Percentiles rank a stretch among this genome's conserved stretches.
These are phyloP conservation scores for Viola pubescens DNA, from an alignment of 441 rosid species.

Conservation along the genomic window DNA sequence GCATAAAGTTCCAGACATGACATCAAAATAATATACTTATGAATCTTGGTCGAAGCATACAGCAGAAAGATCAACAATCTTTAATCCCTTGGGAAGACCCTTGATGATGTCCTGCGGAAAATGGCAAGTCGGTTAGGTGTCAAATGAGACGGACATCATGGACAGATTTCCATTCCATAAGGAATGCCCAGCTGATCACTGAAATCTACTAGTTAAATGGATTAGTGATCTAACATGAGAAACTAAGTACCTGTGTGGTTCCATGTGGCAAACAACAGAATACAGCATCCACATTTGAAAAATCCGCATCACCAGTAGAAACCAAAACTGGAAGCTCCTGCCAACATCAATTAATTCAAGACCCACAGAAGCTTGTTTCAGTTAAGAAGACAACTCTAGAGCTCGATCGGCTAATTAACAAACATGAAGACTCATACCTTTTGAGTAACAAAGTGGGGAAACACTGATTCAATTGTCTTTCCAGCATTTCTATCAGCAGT, in stretches of 20 bases:
- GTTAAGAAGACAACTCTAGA: background rate
- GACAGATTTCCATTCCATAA: background rate
- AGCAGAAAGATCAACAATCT: constrained; percentile 92
- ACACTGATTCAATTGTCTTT: constrained; percentile 74
- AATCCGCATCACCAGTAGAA: constrained; percentile 71
- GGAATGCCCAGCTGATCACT: too few relatives aligned
- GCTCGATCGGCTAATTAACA: background rate
- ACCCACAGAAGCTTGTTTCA: background rate
- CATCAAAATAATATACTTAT: background rate
- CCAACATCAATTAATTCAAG: constrained; percentile 15
- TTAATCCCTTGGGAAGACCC: constrained; percentile 55
- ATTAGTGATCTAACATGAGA: constrained; percentile 10
- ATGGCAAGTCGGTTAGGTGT: background rate
- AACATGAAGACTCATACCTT: constrained; percentile 34
- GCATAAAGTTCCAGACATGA: too few relatives aligned
- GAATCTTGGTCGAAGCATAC: constrained; percentile 31
- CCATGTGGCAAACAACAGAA: constrained; percentile 98
- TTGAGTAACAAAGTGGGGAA: constrained; percentile 68
- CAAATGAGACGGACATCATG: background rate
- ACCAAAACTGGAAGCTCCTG: constrained; percentile 77
- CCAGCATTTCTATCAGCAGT: constrained; percentile 99
- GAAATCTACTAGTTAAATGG: background rate
- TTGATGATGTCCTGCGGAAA: constrained; percentile 72
- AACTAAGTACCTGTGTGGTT: constrained; percentile 67
- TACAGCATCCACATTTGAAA: constrained; percentile 75